These are phyloP conservation scores for Cyclotella sp. DNA, from an alignment of 108 stramenopile genomes.

Conservation along the genomic window DNA sequence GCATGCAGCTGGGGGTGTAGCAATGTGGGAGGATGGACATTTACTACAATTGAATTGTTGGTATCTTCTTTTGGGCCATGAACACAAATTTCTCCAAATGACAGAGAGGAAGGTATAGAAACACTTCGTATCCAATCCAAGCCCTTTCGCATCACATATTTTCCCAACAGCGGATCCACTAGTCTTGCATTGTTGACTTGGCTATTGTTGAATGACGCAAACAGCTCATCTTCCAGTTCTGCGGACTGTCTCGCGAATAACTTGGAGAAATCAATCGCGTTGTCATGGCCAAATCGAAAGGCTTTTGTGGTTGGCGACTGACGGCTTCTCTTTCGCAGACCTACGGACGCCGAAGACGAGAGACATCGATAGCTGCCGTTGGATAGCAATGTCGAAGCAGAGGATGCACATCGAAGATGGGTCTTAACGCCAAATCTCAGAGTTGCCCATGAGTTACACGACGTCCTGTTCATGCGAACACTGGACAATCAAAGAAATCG, in stretches of 20 bases:
- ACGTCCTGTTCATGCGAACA: background rate
- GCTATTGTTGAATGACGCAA: conserved; percentile 25
- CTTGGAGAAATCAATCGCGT: conserved; percentile 23
- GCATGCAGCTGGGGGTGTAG: conserved; percentile 67
- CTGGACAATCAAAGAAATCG: conserved; percentile 3
- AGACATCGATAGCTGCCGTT: no score
- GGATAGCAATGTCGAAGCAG: background rate
- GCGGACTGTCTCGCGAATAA: conserved; percentile 39
- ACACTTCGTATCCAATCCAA: conserved; percentile 46
- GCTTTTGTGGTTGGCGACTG: conserved; percentile 6
- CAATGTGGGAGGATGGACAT: conserved; percentile 67
- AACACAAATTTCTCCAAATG: background rate
- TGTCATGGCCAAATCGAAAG: conserved; percentile 6
- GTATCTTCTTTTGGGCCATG: background rate
- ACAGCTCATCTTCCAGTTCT: conserved; percentile 48
- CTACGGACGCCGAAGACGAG: background rate
- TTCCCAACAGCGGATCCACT: conserved; percentile 43
- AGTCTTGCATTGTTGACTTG: conserved; percentile 16
- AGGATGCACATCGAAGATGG: background rate
- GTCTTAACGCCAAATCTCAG: background rate
- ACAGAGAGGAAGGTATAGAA: conserved; percentile 31
- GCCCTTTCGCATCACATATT: conserved; percentile 30
- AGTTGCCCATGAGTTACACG: background rate
- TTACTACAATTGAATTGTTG: conserved; percentile 42
- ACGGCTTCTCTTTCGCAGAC: background rate